phyloP scores from a whole-genome alignment of 345 rosid species.

The Aquilaria sinensis region DNA sequence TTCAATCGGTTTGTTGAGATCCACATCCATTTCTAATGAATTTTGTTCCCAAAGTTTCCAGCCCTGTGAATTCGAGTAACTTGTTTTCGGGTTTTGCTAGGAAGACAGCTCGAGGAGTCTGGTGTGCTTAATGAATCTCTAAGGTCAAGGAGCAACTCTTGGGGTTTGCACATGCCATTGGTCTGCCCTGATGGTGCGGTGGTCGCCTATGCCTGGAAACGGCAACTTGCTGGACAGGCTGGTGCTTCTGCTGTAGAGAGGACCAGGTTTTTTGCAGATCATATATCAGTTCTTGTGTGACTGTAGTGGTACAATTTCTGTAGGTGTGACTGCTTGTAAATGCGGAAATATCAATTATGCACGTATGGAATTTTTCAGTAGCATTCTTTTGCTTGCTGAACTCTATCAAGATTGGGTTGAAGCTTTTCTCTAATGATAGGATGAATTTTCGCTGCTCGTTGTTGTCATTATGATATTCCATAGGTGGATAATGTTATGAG shows the following conservation, averaged over 20 bases:
- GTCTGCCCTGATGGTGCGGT: conserved; percentile 98
- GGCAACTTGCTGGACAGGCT: conserved; percentile 99
- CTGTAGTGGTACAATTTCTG: background rate
- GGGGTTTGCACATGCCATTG: conserved; percentile 95
- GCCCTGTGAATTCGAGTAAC: background rate
- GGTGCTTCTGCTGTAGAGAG: conserved; percentile 99
- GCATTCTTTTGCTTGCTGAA: too few species aligned
- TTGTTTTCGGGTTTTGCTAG: conserved; percentile 27
- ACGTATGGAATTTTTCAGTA: background rate
- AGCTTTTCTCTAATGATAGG: background rate
- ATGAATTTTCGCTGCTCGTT: background rate
- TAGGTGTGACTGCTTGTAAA: background rate
- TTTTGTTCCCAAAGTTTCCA: background rate
- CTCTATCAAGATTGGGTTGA: too few species aligned
- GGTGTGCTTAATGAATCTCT: conserved; percentile 82
- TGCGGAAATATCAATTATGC: background rate
- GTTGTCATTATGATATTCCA: too few species aligned
- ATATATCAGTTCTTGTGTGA: background rate
- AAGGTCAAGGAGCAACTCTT: conserved; percentile 66
- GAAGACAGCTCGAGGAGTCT: conserved; percentile 82
- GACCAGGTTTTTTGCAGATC: conserved; percentile 48
- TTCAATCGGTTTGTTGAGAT: conserved; percentile 34
- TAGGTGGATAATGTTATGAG: too few species aligned
- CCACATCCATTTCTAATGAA: background rate
- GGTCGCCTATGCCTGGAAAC: conserved; percentile 97